Percentiles rank a stretch among this genome's conserved stretches.
phyloP scores from a whole-genome alignment of 805 yeast genomes.

The Ogataea corticis region DNA sequence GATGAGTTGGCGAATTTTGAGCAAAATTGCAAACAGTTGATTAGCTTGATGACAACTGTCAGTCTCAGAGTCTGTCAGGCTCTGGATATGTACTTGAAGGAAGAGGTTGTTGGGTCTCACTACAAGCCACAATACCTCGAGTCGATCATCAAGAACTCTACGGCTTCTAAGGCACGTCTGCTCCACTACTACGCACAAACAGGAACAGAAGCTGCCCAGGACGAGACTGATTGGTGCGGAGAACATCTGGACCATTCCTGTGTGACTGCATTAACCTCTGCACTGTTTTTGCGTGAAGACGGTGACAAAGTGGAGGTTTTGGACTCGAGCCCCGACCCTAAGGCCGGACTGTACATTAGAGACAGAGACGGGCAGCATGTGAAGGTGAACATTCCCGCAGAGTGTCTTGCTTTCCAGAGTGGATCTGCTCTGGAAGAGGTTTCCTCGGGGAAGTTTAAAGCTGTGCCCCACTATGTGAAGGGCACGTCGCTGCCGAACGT shows the following conservation, averaged over 20 bases:
- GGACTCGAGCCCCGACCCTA: constrained; percentile 42
- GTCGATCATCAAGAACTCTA: constrained; percentile 47
- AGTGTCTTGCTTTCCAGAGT: constrained; percentile 61
- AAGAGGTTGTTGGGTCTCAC: constrained; percentile 20
- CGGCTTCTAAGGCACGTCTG: constrained; percentile 58
- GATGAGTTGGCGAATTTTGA: constrained; percentile 38
- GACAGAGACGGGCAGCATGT: constrained; percentile 44
- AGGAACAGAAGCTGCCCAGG: constrained; percentile 1
- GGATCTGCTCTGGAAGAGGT: constrained; percentile 57
- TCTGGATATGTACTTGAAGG: constrained; percentile 47
- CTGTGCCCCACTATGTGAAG: constrained; percentile 58
- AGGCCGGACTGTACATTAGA: constrained; percentile 52
- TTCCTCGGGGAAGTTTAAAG: constrained; percentile 49
- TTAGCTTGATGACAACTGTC: constrained; percentile 47
- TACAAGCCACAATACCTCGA: constrained; percentile 42
- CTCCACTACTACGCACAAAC: constrained; percentile 51
- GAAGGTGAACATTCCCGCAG: constrained; percentile 53
- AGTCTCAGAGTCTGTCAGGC: constrained; percentile 52
- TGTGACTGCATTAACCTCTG: constrained; percentile 58
- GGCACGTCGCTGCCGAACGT: constrained; percentile 40
- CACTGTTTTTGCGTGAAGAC: constrained; percentile 47
- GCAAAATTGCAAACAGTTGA: constrained; percentile 38
- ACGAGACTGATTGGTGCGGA: constrained; percentile 56
- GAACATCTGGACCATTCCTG: constrained; percentile 63
- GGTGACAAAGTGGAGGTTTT: constrained; percentile 22